These are phyloP conservation scores for Zasmidium cellare DNA, from an alignment of 2,329 filamentous ascomycete genomes.

Conservation along the genomic window DNA sequence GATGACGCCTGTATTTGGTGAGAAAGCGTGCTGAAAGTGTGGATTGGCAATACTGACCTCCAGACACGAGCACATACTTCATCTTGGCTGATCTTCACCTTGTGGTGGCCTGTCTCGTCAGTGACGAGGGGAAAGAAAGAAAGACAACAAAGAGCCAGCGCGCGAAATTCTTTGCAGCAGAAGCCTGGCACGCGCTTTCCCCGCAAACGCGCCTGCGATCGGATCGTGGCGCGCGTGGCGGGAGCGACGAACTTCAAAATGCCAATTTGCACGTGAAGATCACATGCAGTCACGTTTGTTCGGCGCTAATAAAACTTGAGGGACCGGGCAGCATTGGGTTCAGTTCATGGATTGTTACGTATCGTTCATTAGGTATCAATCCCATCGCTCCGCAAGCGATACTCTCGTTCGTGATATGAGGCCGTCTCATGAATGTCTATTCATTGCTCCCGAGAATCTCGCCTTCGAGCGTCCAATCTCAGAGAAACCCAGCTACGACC, in stretches of 20 bases:
- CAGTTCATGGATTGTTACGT: too few relatives aligned
- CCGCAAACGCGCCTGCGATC: not conserved
- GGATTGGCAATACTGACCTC: constrained; percentile 56
- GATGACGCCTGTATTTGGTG: constrained; percentile 49
- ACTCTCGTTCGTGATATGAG: too few relatives aligned
- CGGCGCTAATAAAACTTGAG: too few relatives aligned
- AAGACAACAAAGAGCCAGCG: constrained; percentile 11
- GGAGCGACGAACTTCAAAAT: not conserved
- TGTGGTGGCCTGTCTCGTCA: constrained; percentile 41
- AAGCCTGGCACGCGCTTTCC: not conserved
- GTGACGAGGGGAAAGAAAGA: constrained; percentile 45
- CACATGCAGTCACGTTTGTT: too few relatives aligned
- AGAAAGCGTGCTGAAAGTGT: constrained; percentile 8
- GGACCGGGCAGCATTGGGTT: too few relatives aligned
- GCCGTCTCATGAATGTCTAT: too few relatives aligned
- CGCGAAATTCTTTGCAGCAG: not conserved
- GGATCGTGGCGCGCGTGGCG: not conserved
- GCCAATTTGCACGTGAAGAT: not conserved
- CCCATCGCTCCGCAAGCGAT: too few relatives aligned
- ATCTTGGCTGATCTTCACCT: constrained; percentile 53
- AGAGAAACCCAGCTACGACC: too few relatives aligned
- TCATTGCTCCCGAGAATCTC: too few relatives aligned
- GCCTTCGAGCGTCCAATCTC: too few relatives aligned
- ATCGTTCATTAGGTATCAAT: too few relatives aligned
- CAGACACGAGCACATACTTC: constrained; percentile 81